Base-by-base conservation (phyloP, 768 basidiomycete species). In the Leccinum subgranulosum region DNA sequence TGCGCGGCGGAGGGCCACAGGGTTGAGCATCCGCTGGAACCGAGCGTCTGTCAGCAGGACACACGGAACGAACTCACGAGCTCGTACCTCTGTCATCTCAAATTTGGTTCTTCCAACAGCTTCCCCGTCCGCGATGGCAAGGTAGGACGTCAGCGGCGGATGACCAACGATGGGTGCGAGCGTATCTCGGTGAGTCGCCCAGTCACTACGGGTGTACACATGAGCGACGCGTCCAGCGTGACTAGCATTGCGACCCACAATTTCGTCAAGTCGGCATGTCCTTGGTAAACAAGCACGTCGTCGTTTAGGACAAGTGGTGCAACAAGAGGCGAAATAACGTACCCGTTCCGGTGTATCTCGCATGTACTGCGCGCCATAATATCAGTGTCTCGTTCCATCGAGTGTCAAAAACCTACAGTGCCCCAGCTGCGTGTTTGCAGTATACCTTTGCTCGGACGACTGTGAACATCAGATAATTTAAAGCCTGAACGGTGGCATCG, bases 211-310 rank as follows among this genome's bases (percentile, higher is more conserved):
- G 3, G 5, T 53, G 31, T 39, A 19, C 63, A 67, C 61, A 63
- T 63, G 11, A 56, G 49, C 51, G 49, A 43, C 43, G 31, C 33
- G 48, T 60, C 29, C 41, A 27, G 11, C 1, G 33, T 19, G 45
- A 25, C n/a, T n/a, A 53, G 41, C 10, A 14, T 10, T 17, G 23
- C 25, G 39, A 77, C 92, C 60, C 66, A 97, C 96, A 88, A 94
- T 79, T 98, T 98, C 6, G 93, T 92, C 70, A 95, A 76, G 73
- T 99, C 96, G 34, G 95, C 94, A 75, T 99, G 95, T 28, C 96
- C 94, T 94, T 57, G 10, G 29, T 49, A 31, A 23, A 58, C 53
- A 19, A 17, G 39, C 19, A 15, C 28, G 48, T 33, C 9, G 58
- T 51, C 10, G 46, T 64, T 55, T 64, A 12, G 60, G 57, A 57